Base-by-base conservation (phyloP, 2,329 filamentous ascomycete genomes). In the Alternaria panax region DNA sequence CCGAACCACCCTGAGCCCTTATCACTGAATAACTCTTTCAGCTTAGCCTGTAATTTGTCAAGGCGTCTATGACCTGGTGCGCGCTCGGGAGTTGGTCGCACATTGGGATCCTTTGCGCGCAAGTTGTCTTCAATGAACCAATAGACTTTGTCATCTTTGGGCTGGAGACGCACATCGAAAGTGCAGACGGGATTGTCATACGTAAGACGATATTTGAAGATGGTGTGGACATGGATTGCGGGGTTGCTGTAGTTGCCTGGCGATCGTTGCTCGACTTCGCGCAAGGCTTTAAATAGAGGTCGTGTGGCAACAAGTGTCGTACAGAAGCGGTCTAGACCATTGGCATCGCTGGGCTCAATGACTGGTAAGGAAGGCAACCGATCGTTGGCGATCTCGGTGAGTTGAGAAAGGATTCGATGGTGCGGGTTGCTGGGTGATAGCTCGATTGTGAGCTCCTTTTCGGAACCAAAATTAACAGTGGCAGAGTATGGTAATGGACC, bases 341-440 rank as follows among this genome's bases (percentile, higher is more conserved):
- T 70, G 22, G 59, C 51, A 32, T 79, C 82, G 72, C 80, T 79
- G 65, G 87, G 86, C 59, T 87, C 82, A 2, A 87, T 75, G 4
- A 75, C 79, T 55, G 83, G 82, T 57, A 91, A 79, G 38, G 84
- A 80, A 66, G 90, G 87, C 16, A 83, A 54, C 60, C 78, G 82
- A 73, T 82, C 80, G 70, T 90, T 90, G 60, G 88, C 83, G 7
- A 88, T 79, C 4, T 79, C 80, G 53, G 83, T 83, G 59, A 92
- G 80, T 43, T 86, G 80, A 64, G 88, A 86, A 20, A 84, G 78
- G 12, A 90, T 83, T 18, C 88, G 85, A 43, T 89, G 79, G 69
- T 93, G 90, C 2, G 91, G 90, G 67, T 91, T 92, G 12, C 81
- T 82, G 14, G 80, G 79, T 40, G 88, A 83, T 20, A 94, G 80